A percentile compares a stretch with the other conserved stretches of the same genome.
Conservation (phyloP, 2,329 filamentous ascomycete genomes). For the Coniochaeta pulveracea region DNA sequence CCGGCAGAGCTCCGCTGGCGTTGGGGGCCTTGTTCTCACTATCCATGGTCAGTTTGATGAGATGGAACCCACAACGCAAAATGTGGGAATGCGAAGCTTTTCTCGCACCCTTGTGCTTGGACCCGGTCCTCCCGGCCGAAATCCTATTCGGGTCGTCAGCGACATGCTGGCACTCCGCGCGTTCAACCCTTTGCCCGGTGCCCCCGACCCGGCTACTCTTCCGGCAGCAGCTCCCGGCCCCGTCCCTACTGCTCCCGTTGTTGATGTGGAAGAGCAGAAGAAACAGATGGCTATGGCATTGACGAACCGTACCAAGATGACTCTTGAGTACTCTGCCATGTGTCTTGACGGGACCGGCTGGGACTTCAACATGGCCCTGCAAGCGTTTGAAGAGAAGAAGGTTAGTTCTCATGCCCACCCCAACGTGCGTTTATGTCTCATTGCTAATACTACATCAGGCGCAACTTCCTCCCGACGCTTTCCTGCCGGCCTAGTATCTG, state of each 20-base stretch:
- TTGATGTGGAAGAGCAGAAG: slow-evolving; percentile 31
- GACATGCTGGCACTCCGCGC: slow-evolving; percentile 68
- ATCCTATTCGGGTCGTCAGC: slow-evolving; percentile 62
- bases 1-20: slow-evolving; percentile 50
- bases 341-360: slow-evolving; percentile 72
- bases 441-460: neutral
- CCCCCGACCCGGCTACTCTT: slow-evolving; percentile 16
- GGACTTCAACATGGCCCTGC: slow-evolving; percentile 66
- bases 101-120: slow-evolving; percentile 72
- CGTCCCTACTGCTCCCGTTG: slow-evolving; percentile 7
- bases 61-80: slow-evolving; percentile 41
- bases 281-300: slow-evolving; percentile 66
- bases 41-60: slow-evolving; percentile 84
- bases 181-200: slow-evolving; percentile 43
- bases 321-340: slow-evolving; percentile 63
- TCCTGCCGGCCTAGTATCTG: neutral
- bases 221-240: slow-evolving; percentile 8
- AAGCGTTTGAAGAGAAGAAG: slow-evolving; percentile 66
- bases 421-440: neutral
- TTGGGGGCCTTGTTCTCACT: slow-evolving; percentile 66
- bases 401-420: slow-evolving; percentile 16
- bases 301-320: slow-evolving; percentile 71
- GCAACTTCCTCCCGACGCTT: slow-evolving; percentile 2
- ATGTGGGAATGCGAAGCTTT: slow-evolving; percentile 62
- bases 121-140: slow-evolving; percentile 54